These are phyloP conservation scores for Leishmania major DNA, from an alignment of 208 protist genomes.

Conservation along the genomic window DNA sequence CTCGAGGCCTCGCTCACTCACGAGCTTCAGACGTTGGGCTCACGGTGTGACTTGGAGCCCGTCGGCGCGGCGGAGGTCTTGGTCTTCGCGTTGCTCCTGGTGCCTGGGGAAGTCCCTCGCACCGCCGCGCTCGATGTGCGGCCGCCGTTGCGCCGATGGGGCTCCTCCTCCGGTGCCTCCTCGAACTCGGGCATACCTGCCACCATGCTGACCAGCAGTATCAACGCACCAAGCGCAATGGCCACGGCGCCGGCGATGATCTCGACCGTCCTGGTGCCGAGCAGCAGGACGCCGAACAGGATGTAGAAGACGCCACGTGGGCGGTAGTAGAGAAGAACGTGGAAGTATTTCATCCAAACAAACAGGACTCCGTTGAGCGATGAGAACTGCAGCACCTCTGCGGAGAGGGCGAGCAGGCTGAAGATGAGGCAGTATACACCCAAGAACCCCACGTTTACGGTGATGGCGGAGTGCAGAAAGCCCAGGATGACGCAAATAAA, in stretches of 20 bases:
- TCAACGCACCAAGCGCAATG: slow-evolving; percentile 56
- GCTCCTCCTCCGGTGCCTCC: slow-evolving; percentile 52
- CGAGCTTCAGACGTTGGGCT: slow-evolving; percentile 14
- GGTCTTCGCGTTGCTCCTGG: slow-evolving; percentile 1
- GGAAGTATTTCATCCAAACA: slow-evolving; percentile 71
- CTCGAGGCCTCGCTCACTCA: slow-evolving; percentile 14
- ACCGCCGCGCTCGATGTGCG: neutral
- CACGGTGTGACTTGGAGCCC: slow-evolving; percentile 6
- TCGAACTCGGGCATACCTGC: slow-evolving; percentile 58
- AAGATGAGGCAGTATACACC: slow-evolving; percentile 76
- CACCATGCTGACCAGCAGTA: slow-evolving; percentile 58
- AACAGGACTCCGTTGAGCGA: slow-evolving; percentile 56
- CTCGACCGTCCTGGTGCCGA: slow-evolving; percentile 39
- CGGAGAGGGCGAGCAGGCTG: slow-evolving; percentile 59
- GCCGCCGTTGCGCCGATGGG: slow-evolving; percentile 27
- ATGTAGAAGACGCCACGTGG: slow-evolving; percentile 75
- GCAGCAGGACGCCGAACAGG: slow-evolving; percentile 66
- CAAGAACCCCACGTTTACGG: slow-evolving; percentile 29
- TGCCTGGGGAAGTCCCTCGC: neutral
- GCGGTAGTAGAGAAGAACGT: slow-evolving; percentile 74
- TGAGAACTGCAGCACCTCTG: slow-evolving; percentile 71
- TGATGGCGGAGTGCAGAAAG: slow-evolving; percentile 37
- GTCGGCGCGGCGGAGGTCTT: slow-evolving; percentile 3
- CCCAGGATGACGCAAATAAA: slow-evolving; percentile 48
- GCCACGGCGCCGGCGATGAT: slow-evolving; percentile 48